phyloP scores from a whole-genome alignment of 2,329 filamentous ascomycete genomes.

The Diaporthe sp. region DNA sequence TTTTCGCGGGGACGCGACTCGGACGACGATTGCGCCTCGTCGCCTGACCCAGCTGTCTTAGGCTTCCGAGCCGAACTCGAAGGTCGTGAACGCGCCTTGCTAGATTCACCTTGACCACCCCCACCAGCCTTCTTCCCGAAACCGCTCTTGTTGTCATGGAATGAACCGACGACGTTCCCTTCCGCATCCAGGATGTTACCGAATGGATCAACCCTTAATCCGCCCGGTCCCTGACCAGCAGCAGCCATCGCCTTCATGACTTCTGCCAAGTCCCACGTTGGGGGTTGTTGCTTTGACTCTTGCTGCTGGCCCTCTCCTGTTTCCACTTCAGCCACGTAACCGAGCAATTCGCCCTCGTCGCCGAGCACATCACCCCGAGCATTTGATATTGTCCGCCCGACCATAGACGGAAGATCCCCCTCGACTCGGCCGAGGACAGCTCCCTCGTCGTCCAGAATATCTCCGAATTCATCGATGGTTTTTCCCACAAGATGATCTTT shows the following conservation, averaged over 20 bases:
- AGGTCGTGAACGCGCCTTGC: constrained; percentile 40
- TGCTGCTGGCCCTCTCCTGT: constrained; percentile 43
- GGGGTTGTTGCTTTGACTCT: constrained; percentile 44
- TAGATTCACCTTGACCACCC: constrained; percentile 40
- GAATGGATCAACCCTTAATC: constrained; percentile 57
- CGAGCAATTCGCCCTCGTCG: constrained; percentile 58
- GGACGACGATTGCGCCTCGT: constrained; percentile 46
- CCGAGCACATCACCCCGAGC: constrained; percentile 61
- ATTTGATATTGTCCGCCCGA: constrained; percentile 61
- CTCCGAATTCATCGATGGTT: constrained; percentile 67
- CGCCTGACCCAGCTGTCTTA: constrained; percentile 44
- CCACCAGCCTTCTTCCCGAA: constrained; percentile 42
- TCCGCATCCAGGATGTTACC: constrained; percentile 62
- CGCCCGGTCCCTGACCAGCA: constrained; percentile 47
- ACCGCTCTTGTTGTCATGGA: constrained; percentile 59
- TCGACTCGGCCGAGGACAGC: constrained; percentile 65
- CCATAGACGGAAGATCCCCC: constrained; percentile 68
- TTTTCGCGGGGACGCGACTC: constrained; percentile 52
- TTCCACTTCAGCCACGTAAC: constrained; percentile 60
- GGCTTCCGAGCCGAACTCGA: constrained; percentile 40
- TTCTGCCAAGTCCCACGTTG: constrained; percentile 50
- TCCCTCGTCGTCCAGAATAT: constrained; percentile 64
- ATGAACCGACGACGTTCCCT: constrained; percentile 61
- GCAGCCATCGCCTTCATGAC: constrained; percentile 46
- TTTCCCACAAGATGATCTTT: constrained; percentile 58